phyloP scores from a whole-genome alignment of 2,329 filamentous ascomycete species.

The Penicillium frequentans region DNA sequence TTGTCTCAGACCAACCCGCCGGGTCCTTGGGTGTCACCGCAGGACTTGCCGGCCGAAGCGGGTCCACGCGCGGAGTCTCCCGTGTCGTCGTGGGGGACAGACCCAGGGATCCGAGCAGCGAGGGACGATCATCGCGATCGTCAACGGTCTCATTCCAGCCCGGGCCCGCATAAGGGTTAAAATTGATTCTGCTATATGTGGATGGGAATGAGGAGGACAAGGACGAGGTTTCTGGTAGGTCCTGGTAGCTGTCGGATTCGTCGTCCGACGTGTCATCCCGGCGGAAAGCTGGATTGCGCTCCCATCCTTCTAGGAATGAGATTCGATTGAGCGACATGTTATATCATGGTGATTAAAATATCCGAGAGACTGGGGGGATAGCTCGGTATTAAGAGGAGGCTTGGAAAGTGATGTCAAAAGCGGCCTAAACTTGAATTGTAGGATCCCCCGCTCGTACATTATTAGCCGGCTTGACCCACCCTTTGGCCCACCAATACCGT shows the following conservation, averaged over 20 bases:
- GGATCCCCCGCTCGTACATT: not conserved
- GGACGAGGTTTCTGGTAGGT: conserved; percentile 30
- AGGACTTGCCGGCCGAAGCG: conserved; percentile 7
- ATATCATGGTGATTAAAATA: not conserved
- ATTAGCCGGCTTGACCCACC: not conserved
- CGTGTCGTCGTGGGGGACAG: conserved; percentile 22
- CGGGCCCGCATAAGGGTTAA: conserved; percentile 43
- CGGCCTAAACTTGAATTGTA: not conserved
- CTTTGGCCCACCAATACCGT: not conserved
- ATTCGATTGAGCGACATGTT: conserved; percentile 46
- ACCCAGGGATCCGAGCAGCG: conserved; percentile 18
- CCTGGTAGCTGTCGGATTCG: conserved; percentile 30
- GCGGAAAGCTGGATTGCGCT: conserved; percentile 34
- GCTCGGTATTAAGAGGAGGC: not conserved
- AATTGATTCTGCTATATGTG: conserved; percentile 40
- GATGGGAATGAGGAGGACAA: conserved; percentile 38
- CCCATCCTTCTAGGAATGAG: conserved; percentile 47
- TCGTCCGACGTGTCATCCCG: conserved; percentile 15
- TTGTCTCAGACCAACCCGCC: conserved; percentile 26
- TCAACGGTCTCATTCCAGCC: conserved; percentile 37
- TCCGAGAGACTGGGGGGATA: not conserved
- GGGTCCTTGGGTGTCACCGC: conserved; percentile 13
- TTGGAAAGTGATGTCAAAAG: not conserved
- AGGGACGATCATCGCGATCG: conserved; percentile 29
- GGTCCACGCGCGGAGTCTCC: conserved; percentile 16